phyloP scores from a whole-genome alignment of 1,139 yeast genomes.

The Taiozyma sp. region DNA sequence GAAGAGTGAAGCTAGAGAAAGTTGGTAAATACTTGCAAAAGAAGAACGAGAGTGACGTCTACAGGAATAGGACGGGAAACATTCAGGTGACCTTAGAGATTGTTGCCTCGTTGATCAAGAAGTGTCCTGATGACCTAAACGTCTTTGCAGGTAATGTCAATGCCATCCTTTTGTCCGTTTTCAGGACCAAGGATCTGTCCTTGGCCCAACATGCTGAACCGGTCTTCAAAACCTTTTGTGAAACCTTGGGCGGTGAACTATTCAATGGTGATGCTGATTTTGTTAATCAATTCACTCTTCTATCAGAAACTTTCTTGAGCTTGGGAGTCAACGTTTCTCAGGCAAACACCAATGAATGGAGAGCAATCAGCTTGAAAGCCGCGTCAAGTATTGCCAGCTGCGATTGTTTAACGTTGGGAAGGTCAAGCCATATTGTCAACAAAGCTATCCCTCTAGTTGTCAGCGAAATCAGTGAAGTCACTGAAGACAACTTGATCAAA shows the following conservation, averaged over 20 bases:
- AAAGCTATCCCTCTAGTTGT: constrained; percentile 17
- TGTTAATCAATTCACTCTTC: constrained; percentile 30
- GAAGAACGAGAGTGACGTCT: constrained; percentile 60
- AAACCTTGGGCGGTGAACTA: constrained; percentile 59
- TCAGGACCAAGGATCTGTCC: constrained; percentile 49
- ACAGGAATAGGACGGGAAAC: constrained; percentile 67
- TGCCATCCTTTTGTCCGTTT: constrained; percentile 35
- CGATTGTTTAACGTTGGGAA: constrained; percentile 11
- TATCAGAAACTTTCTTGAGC: constrained; percentile 12
- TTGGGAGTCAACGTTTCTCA: constrained; percentile 10
- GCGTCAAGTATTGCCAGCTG: constrained; percentile 20
- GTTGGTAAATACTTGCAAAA: constrained; percentile 68
- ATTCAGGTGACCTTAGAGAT: constrained; percentile 78
- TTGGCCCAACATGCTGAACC: constrained; percentile 47
- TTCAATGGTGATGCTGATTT: constrained; percentile 70
- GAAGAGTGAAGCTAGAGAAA: constrained; percentile 83
- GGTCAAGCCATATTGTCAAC: constrained; percentile 12
- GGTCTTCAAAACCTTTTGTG: constrained; percentile 59
- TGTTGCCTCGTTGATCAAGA: constrained; percentile 60
- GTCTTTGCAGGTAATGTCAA: constrained; percentile 59
- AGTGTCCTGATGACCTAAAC: constrained; percentile 79
- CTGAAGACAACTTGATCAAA: constrained; percentile 15
- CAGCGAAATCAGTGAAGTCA: constrained; percentile 13
- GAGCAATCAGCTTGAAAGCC: constrained; percentile 17
- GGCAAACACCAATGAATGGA: constrained; percentile 20